Evolutionary conservation across 106 monocot genomes (phyloP).

Genomic region (Ottelia alismoides): DNA sequence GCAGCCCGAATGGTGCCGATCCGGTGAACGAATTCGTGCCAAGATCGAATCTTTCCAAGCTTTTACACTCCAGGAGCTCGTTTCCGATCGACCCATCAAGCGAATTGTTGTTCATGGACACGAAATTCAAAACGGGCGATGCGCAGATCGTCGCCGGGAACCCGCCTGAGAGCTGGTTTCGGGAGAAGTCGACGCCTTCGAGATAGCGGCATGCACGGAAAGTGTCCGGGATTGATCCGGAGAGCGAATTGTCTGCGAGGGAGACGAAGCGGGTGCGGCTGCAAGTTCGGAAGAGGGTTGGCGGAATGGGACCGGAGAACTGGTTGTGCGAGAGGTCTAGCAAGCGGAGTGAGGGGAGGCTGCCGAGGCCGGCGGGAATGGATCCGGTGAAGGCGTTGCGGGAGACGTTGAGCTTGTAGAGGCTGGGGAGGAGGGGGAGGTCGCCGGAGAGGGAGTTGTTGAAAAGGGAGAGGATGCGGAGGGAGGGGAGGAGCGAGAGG

Average conservation of each 20-base stretch:
- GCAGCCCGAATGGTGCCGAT: constrained; percentile 42
- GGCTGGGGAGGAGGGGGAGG: constrained; percentile 35
- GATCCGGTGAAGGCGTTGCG: constrained; percentile 54
- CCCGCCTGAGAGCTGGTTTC: constrained; percentile 62
- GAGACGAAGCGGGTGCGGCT: constrained; percentile 61
- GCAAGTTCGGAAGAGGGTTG: constrained; percentile 49
- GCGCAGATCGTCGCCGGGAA: constrained; percentile 56
- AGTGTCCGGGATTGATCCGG: constrained; percentile 37
- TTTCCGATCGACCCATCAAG: constrained; percentile 49
- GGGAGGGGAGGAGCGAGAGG: constrained; percentile 36
- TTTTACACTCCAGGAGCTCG: constrained; percentile 38
- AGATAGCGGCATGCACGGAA: constrained; percentile 47
- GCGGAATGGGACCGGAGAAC: constrained; percentile 66
- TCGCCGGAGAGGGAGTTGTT: constrained; percentile 48
- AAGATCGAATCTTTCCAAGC: constrained; percentile 60
- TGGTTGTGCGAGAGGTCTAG: constrained; percentile 81
- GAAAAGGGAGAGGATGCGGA: constrained; percentile 66
- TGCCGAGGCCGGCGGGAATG: constrained; percentile 58
- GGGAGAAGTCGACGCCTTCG: constrained; percentile 75
- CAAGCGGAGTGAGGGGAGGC: constrained; percentile 50
- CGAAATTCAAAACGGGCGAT: constrained; percentile 35
- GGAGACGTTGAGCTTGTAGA: constrained; percentile 84
- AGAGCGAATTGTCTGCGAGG: constrained; percentile 55
- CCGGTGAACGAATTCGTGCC: constrained; percentile 73
- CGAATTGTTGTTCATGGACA: constrained; percentile 61